These are phyloP conservation scores for Biscogniauxia sp. DNA, from an alignment of 2,329 filamentous ascomycete genomes.

Conservation along the genomic window DNA sequence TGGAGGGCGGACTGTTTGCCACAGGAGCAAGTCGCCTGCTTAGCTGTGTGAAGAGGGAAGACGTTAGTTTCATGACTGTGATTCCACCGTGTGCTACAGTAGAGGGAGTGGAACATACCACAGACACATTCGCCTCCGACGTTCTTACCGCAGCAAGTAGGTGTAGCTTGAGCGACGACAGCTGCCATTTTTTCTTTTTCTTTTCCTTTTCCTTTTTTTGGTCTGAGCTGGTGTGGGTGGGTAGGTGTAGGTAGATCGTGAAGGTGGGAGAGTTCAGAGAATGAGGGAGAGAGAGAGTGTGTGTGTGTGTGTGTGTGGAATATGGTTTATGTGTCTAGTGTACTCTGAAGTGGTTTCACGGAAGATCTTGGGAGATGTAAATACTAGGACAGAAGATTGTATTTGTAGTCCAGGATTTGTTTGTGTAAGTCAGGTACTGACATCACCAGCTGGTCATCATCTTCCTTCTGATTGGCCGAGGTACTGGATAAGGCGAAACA, in stretches of 20 bases:
- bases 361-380: too few species aligned
- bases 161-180: constrained; percentile 33
- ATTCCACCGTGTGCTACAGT: not conserved
- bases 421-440: constrained; percentile 9
- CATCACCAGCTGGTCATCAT: constrained; percentile 22
- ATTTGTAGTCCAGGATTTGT: constrained; percentile 1
- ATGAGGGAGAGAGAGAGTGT: not conserved
- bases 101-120: constrained; percentile 42
- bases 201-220: too few species aligned
- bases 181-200: constrained; percentile 38
- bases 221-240: not conserved
- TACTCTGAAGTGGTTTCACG: too few species aligned
- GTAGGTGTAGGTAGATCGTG: too few species aligned
- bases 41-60: constrained; percentile 39
- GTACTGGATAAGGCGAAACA: not conserved
- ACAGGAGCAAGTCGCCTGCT: constrained; percentile 78
- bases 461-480: constrained; percentile 14
- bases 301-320: not conserved
- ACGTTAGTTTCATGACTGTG: constrained; percentile 1
- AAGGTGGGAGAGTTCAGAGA: too few species aligned
- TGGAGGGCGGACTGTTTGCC: constrained; percentile 83
- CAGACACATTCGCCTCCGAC: constrained; percentile 50
- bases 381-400: not conserved
- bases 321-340: too few species aligned
- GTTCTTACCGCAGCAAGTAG: constrained; percentile 58